Evolutionary conservation across 768 basidiomycete genomes (phyloP), one percentile per base, ranked within the genome.

Genomic region (Termitomyces sp.): DNA sequence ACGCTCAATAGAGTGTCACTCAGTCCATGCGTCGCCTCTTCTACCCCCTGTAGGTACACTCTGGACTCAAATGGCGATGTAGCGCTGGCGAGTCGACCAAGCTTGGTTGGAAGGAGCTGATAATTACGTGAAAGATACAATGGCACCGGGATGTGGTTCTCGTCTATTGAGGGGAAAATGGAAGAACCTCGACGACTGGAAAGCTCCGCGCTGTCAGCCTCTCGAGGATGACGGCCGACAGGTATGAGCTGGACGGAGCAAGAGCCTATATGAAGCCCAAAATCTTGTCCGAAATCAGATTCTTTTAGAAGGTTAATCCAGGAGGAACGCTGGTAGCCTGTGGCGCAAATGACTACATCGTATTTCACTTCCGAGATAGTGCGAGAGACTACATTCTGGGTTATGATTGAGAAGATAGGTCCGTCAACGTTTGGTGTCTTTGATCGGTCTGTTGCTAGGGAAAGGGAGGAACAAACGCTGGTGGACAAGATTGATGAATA

Each of bases 261-360:
- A 37, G 70, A 67, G 38, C 65, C 45, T 32, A 61, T 56, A 37
- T 66, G 61, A 32, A 80, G 66, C 36, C 78, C 77, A 47, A 78
- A 78, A 56, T 73, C 67, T 60, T 71, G 69, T 31, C 73, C 77
- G 59, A 82, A 63, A 46, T 69, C 69, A 45, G 81, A 81, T 29
- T 73, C 62, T 31, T 75, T 72, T 61, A 83, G 67, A 38, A 83
- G 68, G 32, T 74, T 68, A 50, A 79, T 63, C 82, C 82, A 84
- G 0, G 73, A 71, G n/a, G 75, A 71, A 32, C 82, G 76, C 60
- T 82, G 77, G 66, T 84, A 85, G 12, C 83, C 83, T 11, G 83
- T 84, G 2, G 81, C 83, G 67, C 79, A 83, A 56, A 85, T 68
- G 66, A 85, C 68, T 32, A 70, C 74, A 65, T 84, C 81, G 68